These are phyloP conservation scores for Mangifera indica DNA, from an alignment of 345 rosid genomes.

Conservation along the genomic window DNA sequence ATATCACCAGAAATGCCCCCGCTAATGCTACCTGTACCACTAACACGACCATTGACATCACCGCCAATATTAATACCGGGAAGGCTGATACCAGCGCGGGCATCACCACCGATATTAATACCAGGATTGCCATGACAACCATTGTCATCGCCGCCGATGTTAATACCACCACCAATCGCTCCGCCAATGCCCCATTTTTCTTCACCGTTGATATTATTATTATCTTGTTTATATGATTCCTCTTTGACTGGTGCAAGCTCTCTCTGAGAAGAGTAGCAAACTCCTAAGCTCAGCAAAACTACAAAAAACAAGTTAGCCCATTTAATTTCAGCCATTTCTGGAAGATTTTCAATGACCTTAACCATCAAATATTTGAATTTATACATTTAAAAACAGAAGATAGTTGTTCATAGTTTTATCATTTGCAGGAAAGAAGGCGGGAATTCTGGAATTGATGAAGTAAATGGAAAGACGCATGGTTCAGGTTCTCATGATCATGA, in stretches of 20 bases:
- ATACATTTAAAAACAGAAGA: not conserved
- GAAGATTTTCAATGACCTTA: not conserved
- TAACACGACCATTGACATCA: not conserved
- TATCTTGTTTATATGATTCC: not conserved
- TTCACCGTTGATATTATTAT: not conserved
- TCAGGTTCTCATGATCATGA: constrained; percentile 12
- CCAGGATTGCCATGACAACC: not conserved
- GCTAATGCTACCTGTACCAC: no score
- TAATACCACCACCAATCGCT: not conserved
- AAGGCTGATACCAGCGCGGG: not conserved
- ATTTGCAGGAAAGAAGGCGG: not conserved
- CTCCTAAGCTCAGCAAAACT: not conserved
- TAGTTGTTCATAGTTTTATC: not conserved
- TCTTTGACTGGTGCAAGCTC: not conserved
- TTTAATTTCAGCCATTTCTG: constrained; percentile 1
- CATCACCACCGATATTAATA: not conserved
- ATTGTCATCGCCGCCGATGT: not conserved
- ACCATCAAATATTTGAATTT: not conserved
- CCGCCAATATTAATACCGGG: not conserved
- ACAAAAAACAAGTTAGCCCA: not conserved
- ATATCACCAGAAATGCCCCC: no score
- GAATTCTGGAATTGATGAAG: constrained; percentile 4
- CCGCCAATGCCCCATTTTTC: constrained; percentile 1
- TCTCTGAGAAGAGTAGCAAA: no score
- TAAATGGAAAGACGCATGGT: not conserved